phyloP scores from a whole-genome alignment of 2,329 filamentous ascomycete species.

The Colletotrichum scovillei region DNA sequence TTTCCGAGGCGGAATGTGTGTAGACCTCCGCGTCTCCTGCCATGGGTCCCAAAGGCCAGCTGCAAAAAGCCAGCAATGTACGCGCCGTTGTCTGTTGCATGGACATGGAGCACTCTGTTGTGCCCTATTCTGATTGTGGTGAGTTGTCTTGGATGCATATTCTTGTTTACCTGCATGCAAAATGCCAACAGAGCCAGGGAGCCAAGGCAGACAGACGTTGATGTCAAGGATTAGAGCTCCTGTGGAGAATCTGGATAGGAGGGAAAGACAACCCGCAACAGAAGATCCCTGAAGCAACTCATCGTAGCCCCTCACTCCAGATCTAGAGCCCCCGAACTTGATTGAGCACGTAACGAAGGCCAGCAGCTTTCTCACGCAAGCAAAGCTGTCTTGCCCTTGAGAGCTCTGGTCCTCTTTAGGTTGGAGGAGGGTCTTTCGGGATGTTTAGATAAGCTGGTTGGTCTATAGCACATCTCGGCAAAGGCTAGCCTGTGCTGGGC shows the following conservation, averaged over 20 bases:
- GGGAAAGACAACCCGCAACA: background rate
- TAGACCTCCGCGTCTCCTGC: too few relatives aligned
- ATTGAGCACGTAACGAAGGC: background rate
- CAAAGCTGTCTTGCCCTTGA: background rate
- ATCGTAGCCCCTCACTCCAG: background rate
- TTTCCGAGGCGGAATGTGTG: too few relatives aligned
- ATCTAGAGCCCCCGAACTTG: background rate
- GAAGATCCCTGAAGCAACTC: background rate
- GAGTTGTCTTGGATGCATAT: background rate
- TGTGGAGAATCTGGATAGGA: background rate
- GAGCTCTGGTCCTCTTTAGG: too few relatives aligned
- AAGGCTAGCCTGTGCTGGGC: background rate
- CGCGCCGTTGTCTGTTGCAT: background rate
- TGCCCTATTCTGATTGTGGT: background rate
- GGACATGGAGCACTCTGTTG: background rate
- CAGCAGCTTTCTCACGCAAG: background rate
- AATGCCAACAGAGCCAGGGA: background rate
- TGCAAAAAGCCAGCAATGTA: background rate
- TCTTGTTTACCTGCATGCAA: background rate
- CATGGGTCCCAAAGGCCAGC: too few relatives aligned
- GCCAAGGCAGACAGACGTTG: background rate
- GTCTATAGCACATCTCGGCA: conserved; percentile 16
- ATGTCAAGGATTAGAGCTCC: background rate
- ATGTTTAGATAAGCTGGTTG: conserved; percentile 12
- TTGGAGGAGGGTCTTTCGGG: too few relatives aligned